Evolutionary conservation across 1,284 basidiomycete species (phyloP), one percentile per base, ranked within the genome.

Genomic region (Phellopilus nigrolimitatus): DNA sequence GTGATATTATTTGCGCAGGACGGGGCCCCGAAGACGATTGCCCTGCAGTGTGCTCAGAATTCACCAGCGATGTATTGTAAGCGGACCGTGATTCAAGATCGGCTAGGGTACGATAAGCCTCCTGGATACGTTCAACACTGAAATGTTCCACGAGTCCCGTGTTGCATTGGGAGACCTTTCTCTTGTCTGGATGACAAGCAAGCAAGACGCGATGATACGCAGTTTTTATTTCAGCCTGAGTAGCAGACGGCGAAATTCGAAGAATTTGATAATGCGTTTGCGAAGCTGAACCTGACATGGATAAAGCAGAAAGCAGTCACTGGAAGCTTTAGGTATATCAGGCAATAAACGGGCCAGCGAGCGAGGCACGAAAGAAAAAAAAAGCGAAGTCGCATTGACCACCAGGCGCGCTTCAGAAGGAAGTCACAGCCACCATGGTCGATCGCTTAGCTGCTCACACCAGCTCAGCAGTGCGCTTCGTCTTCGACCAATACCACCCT

Each of bases 1-100:
- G 69, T 0, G 87, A 89, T 21, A 90, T 66, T n/a, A 87, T 68
- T 56, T 88, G 82, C 0, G 88, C 86, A 2, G 88, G 86, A 49
- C 88, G 70, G 15, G 82, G 78, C 3, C 68, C 70, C 13, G 57
- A 44, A 37, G 15, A 13, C 33, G 36, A 39, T 39, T 5, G 40
- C 42, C 10, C 53, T 30, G 28, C n/a, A 37, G 15, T 22, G 43
- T 21, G n/a, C 13, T 9, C 25, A 24, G n/a, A 27, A 58, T 55
- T 13, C 50, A 51, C 43, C 59, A 57, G 52, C 58, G 57, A 37
- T 28, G 59, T 57, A 56, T 89, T 80, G 59, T 88, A 82, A 42
- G 66, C 61, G 15, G 65, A 63, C 1, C 84, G 74, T 10, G 69
- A 63, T 7, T 66, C 58, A 0, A 71, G 65, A 3, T 74, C 66